A percentile compares a stretch with the other conserved stretches of the same genome.
phyloP scores from a whole-genome alignment of 768 basidiomycete species.

The Crepidotus variabilis region DNA sequence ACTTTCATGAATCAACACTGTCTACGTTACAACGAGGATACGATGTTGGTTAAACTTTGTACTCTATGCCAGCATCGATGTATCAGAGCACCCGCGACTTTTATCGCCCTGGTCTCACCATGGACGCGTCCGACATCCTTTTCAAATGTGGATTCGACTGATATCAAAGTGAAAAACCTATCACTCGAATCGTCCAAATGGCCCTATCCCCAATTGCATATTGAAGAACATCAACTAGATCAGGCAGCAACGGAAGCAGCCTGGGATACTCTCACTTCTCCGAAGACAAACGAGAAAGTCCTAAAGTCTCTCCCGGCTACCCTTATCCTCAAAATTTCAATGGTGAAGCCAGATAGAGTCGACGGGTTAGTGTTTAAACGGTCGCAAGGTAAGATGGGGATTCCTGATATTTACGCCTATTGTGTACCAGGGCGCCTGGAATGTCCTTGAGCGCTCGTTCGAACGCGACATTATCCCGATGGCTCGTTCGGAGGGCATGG shows the following conservation, averaged over 20 bases:
- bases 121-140: too few relatives aligned
- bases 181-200: too few relatives aligned
- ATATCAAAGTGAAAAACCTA: too few relatives aligned
- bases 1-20: neutral
- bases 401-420: too few relatives aligned
- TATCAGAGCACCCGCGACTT: neutral
- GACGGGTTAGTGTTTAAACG: too few relatives aligned
- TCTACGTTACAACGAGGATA: neutral
- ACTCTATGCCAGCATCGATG: neutral
- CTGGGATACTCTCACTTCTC: neutral
- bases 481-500: conserved; percentile 35
- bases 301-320: conserved; percentile 53
- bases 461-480: conserved; percentile 51
- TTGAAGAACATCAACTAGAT: too few relatives aligned
- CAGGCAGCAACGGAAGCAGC: neutral
- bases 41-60: neutral
- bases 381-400: too few relatives aligned
- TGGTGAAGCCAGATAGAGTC: too few relatives aligned
- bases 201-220: too few relatives aligned
- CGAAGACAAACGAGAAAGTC: conserved; percentile 40
- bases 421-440: conserved; percentile 47
- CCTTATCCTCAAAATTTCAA: conserved; percentile 44
- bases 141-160: too few relatives aligned
- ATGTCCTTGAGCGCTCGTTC: conserved; percentile 37
- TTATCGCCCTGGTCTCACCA: neutral